Percentiles rank a stretch among this genome's conserved stretches.
These are phyloP conservation scores for Gaeumannomyces tritici DNA, from an alignment of 2,329 filamentous ascomycete genomes.

Conservation along the genomic window DNA sequence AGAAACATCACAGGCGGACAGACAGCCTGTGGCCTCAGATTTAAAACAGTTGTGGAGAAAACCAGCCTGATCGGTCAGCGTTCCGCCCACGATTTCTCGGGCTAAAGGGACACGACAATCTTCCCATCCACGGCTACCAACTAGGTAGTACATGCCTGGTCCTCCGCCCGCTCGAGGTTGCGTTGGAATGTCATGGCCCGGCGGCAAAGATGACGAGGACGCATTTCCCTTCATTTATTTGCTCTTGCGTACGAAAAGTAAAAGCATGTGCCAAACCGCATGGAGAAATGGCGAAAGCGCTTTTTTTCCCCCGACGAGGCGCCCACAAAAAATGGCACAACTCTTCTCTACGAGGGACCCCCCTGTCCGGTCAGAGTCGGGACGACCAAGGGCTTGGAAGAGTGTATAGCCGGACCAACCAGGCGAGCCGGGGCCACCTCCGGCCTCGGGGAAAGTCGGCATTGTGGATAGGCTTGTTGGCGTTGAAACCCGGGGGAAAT, in stretches of 20 bases:
- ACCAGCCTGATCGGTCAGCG: too few species aligned
- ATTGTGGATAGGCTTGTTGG: not conserved
- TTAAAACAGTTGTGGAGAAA: too few species aligned
- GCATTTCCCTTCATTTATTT: not conserved
- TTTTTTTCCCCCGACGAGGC: not conserved
- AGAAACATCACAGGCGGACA: not conserved
- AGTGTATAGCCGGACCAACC: not conserved
- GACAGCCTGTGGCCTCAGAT: too few species aligned
- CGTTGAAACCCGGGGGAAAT: not conserved
- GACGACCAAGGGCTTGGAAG: not conserved
- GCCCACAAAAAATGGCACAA: not conserved
- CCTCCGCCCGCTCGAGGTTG: too few species aligned
- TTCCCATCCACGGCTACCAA: too few species aligned
- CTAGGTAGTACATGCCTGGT: too few species aligned
- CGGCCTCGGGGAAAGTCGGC: constrained; percentile 1
- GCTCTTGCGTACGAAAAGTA: not conserved
- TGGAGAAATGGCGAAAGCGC: not conserved
- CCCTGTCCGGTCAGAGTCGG: not conserved
- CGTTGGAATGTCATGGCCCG: too few species aligned
- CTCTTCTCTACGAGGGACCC: not conserved
- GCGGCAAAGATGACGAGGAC: not conserved
- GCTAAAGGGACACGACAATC: too few species aligned
- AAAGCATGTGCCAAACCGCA: not conserved
- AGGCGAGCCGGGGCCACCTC: too few species aligned
- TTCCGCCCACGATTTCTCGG: too few species aligned